Evolutionary conservation across 805 yeast genomes (phyloP).

Genomic region (Ogataea chonburiensis): DNA sequence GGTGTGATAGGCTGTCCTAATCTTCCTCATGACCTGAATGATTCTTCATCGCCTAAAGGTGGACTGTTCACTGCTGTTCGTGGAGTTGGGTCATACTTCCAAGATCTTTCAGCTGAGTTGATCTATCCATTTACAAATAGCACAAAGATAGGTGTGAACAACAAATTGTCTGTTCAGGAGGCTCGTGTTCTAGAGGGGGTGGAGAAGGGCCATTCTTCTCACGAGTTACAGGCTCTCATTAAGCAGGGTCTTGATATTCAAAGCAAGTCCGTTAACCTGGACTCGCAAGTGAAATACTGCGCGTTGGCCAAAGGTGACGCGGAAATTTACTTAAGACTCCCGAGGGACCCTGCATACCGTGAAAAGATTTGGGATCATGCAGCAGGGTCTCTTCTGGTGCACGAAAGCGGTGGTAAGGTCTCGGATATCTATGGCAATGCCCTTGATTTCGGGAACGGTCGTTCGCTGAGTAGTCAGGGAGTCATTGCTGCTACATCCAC

Average conservation of each 20-base stretch:
- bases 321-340: slow-evolving; percentile 86
- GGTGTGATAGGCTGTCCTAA: slow-evolving; percentile 98
- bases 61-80: slow-evolving; percentile 71
- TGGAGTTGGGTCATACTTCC: slow-evolving; percentile 66
- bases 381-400: slow-evolving; percentile 83
- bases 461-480: slow-evolving; percentile 80
- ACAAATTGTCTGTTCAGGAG: slow-evolving; percentile 42
- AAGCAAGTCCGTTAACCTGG: slow-evolving; percentile 66
- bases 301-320: slow-evolving; percentile 88
- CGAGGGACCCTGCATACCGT: slow-evolving; percentile 68
- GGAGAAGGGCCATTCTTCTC: slow-evolving; percentile 93
- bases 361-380: slow-evolving; percentile 99
- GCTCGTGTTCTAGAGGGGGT: slow-evolving; percentile 88
- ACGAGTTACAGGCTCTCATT: slow-evolving; percentile 76
- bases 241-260: slow-evolving; percentile 63
- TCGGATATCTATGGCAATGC: slow-evolving; percentile 76
- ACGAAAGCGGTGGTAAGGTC: slow-evolving; percentile 90
- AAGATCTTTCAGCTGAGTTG: slow-evolving; percentile 38
- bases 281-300: slow-evolving; percentile 96
- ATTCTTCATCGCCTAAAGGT: slow-evolving; percentile 49
- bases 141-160: slow-evolving; percentile 50
- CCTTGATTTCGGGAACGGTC: slow-evolving; percentile 82
- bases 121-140: slow-evolving; percentile 38
- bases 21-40: slow-evolving; percentile 51
- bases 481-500: slow-evolving; percentile 76